A percentile compares a stretch with the other conserved stretches of the same genome.
These are phyloP conservation scores for Phialemoniopsis sp. DNA, from an alignment of 2,329 filamentous ascomycete species.

Conservation along the genomic window DNA sequence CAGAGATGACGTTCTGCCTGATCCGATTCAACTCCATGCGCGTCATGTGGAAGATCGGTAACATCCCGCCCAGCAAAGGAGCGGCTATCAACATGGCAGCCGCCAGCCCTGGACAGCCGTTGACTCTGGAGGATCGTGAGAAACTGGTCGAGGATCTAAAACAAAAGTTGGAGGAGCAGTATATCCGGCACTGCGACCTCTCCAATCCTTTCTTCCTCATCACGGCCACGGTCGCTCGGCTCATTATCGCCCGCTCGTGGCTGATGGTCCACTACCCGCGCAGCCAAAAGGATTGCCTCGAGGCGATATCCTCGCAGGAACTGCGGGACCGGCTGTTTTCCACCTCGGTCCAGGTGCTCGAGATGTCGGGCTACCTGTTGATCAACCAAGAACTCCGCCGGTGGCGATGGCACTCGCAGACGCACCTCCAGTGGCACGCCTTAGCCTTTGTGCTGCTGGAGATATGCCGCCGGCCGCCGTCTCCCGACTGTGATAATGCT, in stretches of 20 bases:
- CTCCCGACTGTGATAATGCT: constrained; percentile 42
- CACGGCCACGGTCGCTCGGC: background rate
- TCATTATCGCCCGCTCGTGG: constrained; percentile 5
- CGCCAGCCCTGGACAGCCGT: too few species aligned
- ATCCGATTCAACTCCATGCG: constrained; percentile 27
- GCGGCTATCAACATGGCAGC: too few species aligned
- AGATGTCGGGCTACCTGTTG: constrained; percentile 55
- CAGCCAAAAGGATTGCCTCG: background rate
- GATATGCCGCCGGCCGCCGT: constrained; percentile 41
- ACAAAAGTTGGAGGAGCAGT: background rate
- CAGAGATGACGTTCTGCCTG: constrained; percentile 42
- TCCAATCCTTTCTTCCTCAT: constrained; percentile 2
- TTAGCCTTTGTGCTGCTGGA: constrained; percentile 45
- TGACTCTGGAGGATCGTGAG: background rate
- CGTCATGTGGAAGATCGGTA: constrained; percentile 6
- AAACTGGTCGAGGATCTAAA: constrained; percentile 2
- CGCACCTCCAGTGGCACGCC: constrained; percentile 48
- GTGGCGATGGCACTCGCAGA: constrained; percentile 46
- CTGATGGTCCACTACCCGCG: constrained; percentile 5
- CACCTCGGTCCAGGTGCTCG: constrained; percentile 70
- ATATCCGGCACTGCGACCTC: constrained; percentile 1
- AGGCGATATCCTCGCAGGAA: too few species aligned
- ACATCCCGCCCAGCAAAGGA: constrained; percentile 1
- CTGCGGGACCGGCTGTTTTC: constrained; percentile 65
- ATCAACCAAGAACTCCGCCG: constrained; percentile 55